Evolutionary conservation across 163 green algal species (phyloP), one percentile per base, ranked within the genome.

Genomic region (Volvox carteri): DNA sequence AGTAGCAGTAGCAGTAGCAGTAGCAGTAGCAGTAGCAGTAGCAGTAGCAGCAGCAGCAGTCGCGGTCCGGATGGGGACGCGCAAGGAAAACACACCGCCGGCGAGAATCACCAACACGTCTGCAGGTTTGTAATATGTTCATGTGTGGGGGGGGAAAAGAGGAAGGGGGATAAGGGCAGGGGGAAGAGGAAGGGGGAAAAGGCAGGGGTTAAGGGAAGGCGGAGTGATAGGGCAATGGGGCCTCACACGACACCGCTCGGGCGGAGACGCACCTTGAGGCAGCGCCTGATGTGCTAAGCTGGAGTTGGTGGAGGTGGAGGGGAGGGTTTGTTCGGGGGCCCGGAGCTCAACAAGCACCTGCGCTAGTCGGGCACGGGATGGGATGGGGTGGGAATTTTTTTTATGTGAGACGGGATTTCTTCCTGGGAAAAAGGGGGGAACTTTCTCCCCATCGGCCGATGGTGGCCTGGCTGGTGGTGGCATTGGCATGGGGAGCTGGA

Each of bases 31-130:
- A 7, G 41, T 25, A 18, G 41, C 35, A 6, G 58, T n/a, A 12
- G 78, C 2, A 46, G 39, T n/a, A 12, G 78, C 6, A 9, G 67
- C 81, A 30, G 60, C 16, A 1, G 65, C 81, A 4, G 58, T 46
- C 67, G 79, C 65, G 2, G 81, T 65, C 65, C 81, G 81, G 8
- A 87, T 21, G 1, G 81, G 81, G 12, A 87, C 81, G 0, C 30
- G 46, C 44, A 79, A 23, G 25, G 4, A 30, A 11, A 44, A 56
- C 18, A 87, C 33, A 19, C 35, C 35, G 46, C 81, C 81, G 19
- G 58, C 75, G 41, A 87, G 67, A 33, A 87, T 65, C 65, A 87
- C 62, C 21, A 87, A 8, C 18, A 21, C 46, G 35, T 87, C 81
- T 87, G 65, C 4, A 28, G 11, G 70, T 56, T n/a, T 8, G 62